Conservation (phyloP, 116 monocot genomes). For the Dioscorea cayenensis region DNA sequence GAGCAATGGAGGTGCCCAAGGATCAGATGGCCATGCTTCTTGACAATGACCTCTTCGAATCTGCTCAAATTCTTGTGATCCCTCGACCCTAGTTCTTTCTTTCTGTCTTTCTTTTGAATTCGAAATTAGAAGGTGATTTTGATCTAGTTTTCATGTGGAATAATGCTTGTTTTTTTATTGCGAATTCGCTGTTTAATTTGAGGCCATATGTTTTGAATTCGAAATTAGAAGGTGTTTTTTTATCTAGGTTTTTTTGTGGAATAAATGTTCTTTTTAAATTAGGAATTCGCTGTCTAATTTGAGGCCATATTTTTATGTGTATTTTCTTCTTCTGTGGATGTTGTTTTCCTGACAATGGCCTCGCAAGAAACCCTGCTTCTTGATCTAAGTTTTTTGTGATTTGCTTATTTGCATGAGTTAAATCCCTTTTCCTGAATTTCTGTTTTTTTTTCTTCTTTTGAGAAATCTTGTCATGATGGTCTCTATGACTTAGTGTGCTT, state of each 20-base stretch:
- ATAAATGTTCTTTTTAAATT: too few species aligned
- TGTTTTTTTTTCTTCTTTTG: too few species aligned
- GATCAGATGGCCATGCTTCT: slow-evolving; percentile 56
- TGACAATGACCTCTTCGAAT: slow-evolving; percentile 58
- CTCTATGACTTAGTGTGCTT: too few species aligned
- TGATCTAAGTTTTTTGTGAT: too few species aligned
- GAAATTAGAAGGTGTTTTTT: not conserved
- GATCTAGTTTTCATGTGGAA: too few species aligned
- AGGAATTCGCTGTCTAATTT: too few species aligned
- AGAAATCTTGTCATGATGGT: too few species aligned
- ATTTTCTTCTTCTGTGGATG: not conserved
- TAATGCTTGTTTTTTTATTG: too few species aligned
- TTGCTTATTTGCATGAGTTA: too few species aligned
- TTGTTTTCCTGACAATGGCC: not conserved
- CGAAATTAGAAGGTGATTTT: not conserved
- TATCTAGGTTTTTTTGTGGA: too few species aligned
- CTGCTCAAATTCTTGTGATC: slow-evolving; percentile 65
- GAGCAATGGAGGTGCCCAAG: slow-evolving; percentile 45
- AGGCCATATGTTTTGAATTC: not conserved
- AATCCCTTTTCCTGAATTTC: too few species aligned
- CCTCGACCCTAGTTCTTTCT: not conserved
- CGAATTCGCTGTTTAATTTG: too few species aligned
- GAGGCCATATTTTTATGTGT: not conserved
- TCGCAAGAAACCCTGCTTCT: not conserved
- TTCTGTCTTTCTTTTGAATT: not conserved